phyloP scores from a whole-genome alignment of 495 filamentous ascomycete species.

The Daldinia vernicosa region DNA sequence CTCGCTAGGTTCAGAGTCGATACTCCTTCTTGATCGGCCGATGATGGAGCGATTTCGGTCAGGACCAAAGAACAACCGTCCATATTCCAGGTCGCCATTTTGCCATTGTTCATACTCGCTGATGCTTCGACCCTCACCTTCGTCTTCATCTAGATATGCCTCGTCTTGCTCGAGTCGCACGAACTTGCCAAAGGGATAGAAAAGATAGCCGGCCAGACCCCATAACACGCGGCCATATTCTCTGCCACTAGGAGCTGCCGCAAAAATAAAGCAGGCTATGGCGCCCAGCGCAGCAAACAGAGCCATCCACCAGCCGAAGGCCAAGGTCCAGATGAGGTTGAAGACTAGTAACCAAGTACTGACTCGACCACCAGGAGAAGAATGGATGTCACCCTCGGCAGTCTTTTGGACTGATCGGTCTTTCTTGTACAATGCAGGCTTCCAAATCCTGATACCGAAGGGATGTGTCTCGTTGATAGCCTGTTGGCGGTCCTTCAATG shows the following conservation, averaged over 20 bases:
- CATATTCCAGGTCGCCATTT: conserved; percentile 94
- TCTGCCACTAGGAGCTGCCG: conserved; percentile 77
- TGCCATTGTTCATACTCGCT: conserved; percentile 99
- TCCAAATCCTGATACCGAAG: conserved; percentile 98
- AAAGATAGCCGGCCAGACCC: conserved; percentile 84
- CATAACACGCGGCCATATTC: conserved; percentile 89
- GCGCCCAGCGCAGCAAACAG: conserved; percentile 77
- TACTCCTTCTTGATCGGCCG: conserved; percentile 85
- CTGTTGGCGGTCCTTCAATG: conserved; percentile 90
- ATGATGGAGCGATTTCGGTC: conserved; percentile 79
- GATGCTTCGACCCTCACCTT: conserved; percentile 98
- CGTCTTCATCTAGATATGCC: conserved; percentile 92
- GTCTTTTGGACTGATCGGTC: conserved; percentile 93
- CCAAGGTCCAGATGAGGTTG: conserved; percentile 88
- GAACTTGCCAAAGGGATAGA: conserved; percentile 97
- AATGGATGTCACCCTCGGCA: conserved; percentile 97
- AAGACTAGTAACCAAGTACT: conserved; percentile 83
- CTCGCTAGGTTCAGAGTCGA: conserved; percentile 84
- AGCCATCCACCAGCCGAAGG: conserved; percentile 98
- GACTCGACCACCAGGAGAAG: conserved; percentile 87
- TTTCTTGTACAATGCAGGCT: conserved; percentile 98
- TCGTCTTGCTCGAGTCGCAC: conserved; percentile 93
- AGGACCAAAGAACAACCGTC: conserved; percentile 94
- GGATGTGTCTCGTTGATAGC: conserved; percentile 99
- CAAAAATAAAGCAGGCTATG: conserved; percentile 78